These are phyloP conservation scores for Nicotiana tomentosiformis DNA, from an alignment of 257 asterid species.

Conservation along the genomic window DNA sequence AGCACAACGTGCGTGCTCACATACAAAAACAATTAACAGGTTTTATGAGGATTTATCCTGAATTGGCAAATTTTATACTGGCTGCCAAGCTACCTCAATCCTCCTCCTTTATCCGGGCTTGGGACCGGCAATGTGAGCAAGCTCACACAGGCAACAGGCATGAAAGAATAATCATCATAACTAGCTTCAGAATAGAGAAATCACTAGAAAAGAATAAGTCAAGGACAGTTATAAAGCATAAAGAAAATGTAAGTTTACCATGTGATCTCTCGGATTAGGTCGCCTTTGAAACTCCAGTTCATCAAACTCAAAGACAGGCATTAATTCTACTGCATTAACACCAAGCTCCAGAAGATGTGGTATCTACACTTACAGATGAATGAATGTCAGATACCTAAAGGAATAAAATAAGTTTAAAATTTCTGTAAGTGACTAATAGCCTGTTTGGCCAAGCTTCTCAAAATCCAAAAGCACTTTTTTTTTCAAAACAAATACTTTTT, in stretches of 20 bases:
- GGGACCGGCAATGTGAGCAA: too few species aligned
- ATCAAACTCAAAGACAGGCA: constrained; percentile 95
- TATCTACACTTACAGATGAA: constrained; percentile 48
- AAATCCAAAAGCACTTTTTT: too few species aligned
- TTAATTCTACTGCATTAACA: constrained; percentile 80
- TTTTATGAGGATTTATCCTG: too few species aligned
- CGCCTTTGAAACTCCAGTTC: constrained; percentile 89
- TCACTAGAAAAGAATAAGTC: neutral
- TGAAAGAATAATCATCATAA: constrained; percentile 1
- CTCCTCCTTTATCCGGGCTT: too few species aligned
- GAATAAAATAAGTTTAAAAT: constrained; percentile 5
- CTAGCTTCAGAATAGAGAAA: neutral
- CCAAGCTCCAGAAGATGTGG: constrained; percentile 98
- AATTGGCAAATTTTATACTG: too few species aligned
- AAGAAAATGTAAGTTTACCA: constrained; percentile 42
- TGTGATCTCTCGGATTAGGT: constrained; percentile 90
- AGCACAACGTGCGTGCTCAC: neutral
- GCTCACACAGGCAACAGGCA: neutral
- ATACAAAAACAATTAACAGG: neutral
- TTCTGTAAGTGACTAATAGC: neutral
- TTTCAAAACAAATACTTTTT: too few species aligned
- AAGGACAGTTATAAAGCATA: neutral
- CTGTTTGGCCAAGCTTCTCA: too few species aligned
- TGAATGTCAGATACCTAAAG: constrained; percentile 15
- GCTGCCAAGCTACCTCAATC: too few species aligned